phyloP scores from a whole-genome alignment of 768 basidiomycete genomes.

The Pleurotus sapidus region DNA sequence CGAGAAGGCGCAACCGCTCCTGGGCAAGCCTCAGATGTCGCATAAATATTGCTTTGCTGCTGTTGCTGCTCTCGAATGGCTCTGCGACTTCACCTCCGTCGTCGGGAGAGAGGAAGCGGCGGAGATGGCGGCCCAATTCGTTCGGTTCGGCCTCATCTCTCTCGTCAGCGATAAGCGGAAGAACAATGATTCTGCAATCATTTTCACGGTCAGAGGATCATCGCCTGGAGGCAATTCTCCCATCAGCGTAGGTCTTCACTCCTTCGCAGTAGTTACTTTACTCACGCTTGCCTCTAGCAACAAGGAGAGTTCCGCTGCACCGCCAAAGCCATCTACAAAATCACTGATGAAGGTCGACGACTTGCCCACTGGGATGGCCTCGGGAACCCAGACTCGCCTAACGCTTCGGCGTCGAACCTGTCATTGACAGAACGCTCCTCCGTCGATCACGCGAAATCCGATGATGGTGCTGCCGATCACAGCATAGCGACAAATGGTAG shows the following conservation, averaged over 20 bases:
- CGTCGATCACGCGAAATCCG: conserved; percentile 38
- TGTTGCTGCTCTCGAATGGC: conserved; percentile 90
- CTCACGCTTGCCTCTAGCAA: conserved; percentile 48
- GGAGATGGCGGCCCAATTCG: conserved; percentile 97
- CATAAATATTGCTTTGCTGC: conserved; percentile 84
- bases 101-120: conserved; percentile 95
- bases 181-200: conserved; percentile 89
- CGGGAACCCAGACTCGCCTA: conserved; percentile 53
- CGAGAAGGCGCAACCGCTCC: conserved; percentile 59
- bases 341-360: conserved; percentile 88
- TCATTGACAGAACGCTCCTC: conserved; percentile 54
- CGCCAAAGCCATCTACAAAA: conserved; percentile 90
- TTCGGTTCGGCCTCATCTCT: conserved; percentile 86
- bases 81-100: conserved; percentile 95
- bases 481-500: conserved; percentile 29
- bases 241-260: conserved; percentile 54
- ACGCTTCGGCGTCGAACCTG: conserved; percentile 63
- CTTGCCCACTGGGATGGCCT: conserved; percentile 80
- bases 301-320: conserved; percentile 97
- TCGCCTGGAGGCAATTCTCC: conserved; percentile 73
- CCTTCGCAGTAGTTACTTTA: conserved; percentile 11
- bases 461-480: conserved; percentile 22
- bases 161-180: conserved; percentile 91
- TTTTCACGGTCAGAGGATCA: conserved; percentile 86
- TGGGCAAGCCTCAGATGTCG: conserved; percentile 41